Base-by-base conservation (phyloP, 2,329 filamentous ascomycete species). In the Colletotrichum costaricense region DNA sequence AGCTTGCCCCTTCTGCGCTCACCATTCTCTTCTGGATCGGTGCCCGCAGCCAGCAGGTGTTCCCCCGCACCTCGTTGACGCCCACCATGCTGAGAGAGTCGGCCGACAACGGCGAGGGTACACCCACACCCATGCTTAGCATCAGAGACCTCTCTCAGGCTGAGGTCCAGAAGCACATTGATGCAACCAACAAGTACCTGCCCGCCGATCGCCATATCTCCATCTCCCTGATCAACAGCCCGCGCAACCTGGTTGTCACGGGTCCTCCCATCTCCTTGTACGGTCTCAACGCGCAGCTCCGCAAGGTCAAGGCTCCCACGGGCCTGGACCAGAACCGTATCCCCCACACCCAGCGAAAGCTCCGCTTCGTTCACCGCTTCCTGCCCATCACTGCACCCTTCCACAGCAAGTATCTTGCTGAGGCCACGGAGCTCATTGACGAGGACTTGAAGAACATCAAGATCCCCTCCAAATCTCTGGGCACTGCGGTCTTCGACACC, bases 1-100 rank as follows among this genome's bases (percentile, higher is more conserved):
- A 94, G 79, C 91, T 94, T 68, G 90, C 95, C 68, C 92, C 89
- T 78, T 92, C 94, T 77, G 94, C 96, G 3, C 87, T 99, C 76
- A 97, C 94, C 35, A 94, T 98, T 79, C 93, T 99, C 35, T 99
- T 99, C 88, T 99, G 97, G 97, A 98, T 99, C 77, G 97, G 97
- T 81, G 92, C 96, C 74, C 93, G 97, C 80, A 98, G 96, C 83
- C 97, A 99, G 84, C 97, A 99, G 84, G 95, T 95, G 2, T 99
- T 98, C 84, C 97, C 97, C 52, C 92, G 94, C 78, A 99, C 97
- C 4, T 98, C 97, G 42, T 89, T 99, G 79, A 95, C 95, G 4
- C 97, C 97, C 0, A 94, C 91, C 57, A 94, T 96, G 80, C 89
- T 99, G 67, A 94, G 96, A 81, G 97, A 99, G 84, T 98, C 97